Percentiles rank a stretch among this genome's conserved stretches.
Conservation (phyloP, 164 flowering plant species). For the Annona cherimola region DNA sequence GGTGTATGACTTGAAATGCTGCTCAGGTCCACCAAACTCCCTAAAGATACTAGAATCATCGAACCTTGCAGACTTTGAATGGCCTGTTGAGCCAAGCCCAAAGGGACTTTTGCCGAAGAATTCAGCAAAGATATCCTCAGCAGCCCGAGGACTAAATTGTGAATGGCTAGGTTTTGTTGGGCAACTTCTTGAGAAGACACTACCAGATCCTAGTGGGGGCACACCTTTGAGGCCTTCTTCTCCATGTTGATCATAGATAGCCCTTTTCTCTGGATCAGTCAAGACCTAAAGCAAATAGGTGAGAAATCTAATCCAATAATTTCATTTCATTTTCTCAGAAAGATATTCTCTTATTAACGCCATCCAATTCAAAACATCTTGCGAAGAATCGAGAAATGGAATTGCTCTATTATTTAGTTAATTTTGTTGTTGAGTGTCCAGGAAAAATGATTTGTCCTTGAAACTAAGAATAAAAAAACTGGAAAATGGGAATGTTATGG, state of each 20-base stretch:
- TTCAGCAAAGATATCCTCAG: conserved; percentile 54
- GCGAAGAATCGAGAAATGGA: no score
- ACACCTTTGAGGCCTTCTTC: conserved; percentile 60
- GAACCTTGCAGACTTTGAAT: conserved; percentile 24
- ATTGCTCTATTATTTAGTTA: no score
- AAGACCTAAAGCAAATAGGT: conserved; percentile 32
- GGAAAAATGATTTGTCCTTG: no score
- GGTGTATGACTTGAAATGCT: conserved; percentile 17
- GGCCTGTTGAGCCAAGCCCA: conserved; percentile 26
- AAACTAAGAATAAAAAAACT: no score
- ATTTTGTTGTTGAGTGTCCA: no score
- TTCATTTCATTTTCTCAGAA: neutral
- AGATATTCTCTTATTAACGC: neutral
- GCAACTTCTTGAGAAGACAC: conserved; percentile 22
- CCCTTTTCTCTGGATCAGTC: conserved; percentile 54
- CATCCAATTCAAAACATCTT: no score
- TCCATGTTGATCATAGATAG: conserved; percentile 57
- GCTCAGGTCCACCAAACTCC: conserved; percentile 21
- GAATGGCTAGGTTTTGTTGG: conserved; percentile 25
- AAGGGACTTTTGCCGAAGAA: conserved; percentile 53
- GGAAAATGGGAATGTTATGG: no score
- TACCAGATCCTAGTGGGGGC: conserved; percentile 32
- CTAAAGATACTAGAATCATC: conserved; percentile 26
- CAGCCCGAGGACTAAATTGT: conserved; percentile 45
- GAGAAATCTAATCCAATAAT: neutral